Evolutionary conservation across 306 rosid genomes (phyloP).

Genomic region (Dryas drummondii): DNA sequence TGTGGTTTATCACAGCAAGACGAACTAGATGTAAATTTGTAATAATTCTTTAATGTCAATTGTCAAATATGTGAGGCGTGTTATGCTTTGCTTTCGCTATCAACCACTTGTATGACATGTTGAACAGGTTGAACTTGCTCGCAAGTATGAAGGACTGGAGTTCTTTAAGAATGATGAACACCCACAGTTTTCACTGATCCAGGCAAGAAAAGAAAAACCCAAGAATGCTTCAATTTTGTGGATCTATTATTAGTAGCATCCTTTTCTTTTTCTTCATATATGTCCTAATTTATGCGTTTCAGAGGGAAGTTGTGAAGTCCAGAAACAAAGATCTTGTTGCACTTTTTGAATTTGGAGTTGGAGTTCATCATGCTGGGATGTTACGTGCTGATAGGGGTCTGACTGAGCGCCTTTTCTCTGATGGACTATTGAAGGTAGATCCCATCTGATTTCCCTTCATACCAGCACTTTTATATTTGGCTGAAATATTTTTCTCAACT

Average conservation of each 20-base stretch:
- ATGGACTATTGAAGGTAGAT: constrained; percentile 83
- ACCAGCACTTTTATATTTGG: background rate
- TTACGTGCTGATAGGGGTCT: constrained; percentile 90
- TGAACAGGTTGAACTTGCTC: constrained; percentile 81
- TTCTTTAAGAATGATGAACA: constrained; percentile 67
- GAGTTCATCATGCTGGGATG: constrained; percentile 99
- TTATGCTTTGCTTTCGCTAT: constrained; percentile 19
- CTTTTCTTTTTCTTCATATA: constrained; percentile 24
- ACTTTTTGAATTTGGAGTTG: constrained; percentile 82
- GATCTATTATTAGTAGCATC: background rate
- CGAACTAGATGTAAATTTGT: background rate
- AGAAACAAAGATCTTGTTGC: constrained; percentile 91
- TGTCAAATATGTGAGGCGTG: background rate
- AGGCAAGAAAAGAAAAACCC: constrained; percentile 42
- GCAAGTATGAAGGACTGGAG: constrained; percentile 62
- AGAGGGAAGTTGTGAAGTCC: constrained; percentile 89
- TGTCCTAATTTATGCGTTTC: constrained; percentile 38
- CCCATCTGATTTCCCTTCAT: constrained; percentile 1
- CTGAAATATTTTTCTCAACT: constrained; percentile 17
- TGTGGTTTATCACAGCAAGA: background rate
- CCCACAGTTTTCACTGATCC: constrained; percentile 58
- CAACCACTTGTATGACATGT: constrained; percentile 26
- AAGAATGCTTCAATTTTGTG: background rate
- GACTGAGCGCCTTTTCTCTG: constrained; percentile 91
- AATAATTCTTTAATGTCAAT: background rate